Conservation (phyloP, 345 rosid species). For the Psidium friedrichsthalianum region DNA sequence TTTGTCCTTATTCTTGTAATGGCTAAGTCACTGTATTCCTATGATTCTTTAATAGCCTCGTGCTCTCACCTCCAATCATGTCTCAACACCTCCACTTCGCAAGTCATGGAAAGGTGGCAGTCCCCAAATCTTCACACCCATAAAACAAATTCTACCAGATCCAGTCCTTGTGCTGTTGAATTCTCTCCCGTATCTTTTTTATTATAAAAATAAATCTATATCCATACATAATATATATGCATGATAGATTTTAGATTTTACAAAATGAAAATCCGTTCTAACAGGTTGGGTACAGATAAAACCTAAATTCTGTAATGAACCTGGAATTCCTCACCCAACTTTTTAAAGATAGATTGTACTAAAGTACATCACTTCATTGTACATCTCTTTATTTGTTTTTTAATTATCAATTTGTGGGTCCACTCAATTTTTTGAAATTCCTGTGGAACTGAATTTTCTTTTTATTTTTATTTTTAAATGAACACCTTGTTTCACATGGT, state of each 20-base stretch:
- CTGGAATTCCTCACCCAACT: too few relatives aligned
- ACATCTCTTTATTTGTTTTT: background rate
- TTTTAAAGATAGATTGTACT: background rate
- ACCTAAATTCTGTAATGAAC: too few relatives aligned
- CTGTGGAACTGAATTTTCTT: background rate
- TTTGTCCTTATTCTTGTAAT: background rate
- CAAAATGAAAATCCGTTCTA: too few relatives aligned
- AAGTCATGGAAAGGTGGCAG: background rate
- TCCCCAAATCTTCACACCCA: background rate
- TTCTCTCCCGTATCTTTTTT: background rate
- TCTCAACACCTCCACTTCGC: background rate
- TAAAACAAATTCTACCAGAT: background rate
- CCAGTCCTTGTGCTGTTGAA: background rate
- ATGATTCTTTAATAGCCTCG: background rate
- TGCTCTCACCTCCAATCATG: slow-evolving; percentile 7
- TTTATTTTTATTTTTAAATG: background rate
- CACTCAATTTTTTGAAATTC: background rate
- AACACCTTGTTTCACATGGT: slow-evolving; percentile 17
- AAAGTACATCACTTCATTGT: background rate
- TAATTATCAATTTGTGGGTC: background rate
- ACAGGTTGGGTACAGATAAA: too few relatives aligned
- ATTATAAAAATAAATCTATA: too few relatives aligned
- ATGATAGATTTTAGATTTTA: too few relatives aligned
- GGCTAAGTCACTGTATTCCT: background rate
- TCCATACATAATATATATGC: too few relatives aligned